Conservation (phyloP, 2,329 filamentous ascomycete species). For the Colletotrichum tabaci region DNA sequence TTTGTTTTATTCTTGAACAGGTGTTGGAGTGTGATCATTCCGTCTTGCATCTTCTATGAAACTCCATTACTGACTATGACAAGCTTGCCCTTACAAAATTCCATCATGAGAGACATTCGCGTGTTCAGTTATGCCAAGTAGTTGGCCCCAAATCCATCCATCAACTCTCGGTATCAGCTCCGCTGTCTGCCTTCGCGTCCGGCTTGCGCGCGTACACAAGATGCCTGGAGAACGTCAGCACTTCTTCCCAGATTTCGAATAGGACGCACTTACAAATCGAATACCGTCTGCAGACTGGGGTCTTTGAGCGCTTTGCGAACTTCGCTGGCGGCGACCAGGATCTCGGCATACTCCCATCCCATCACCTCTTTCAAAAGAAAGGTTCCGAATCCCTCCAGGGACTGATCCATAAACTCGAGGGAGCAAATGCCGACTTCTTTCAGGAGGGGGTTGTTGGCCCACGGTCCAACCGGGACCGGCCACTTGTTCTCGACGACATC, state of each 20-base stretch:
- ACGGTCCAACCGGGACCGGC: slow-evolving; percentile 40
- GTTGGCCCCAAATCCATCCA: too few species aligned
- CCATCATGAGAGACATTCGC: too few species aligned
- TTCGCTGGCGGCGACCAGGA: slow-evolving; percentile 45
- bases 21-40: too few species aligned
- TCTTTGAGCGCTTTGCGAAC: slow-evolving; percentile 39
- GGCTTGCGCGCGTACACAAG: slow-evolving; percentile 28
- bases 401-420: slow-evolving; percentile 45
- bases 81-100: too few species aligned
- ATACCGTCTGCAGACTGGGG: background rate
- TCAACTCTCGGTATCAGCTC: too few species aligned
- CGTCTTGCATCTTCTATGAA: too few species aligned
- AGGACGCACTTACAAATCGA: slow-evolving; percentile 20
- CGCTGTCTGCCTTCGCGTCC: background rate
- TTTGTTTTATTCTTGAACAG: too few species aligned
- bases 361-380: slow-evolving; percentile 49
- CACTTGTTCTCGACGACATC: slow-evolving; percentile 38
- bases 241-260: background rate
- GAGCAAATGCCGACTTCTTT: slow-evolving; percentile 42
- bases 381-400: slow-evolving; percentile 49
- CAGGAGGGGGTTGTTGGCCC: slow-evolving; percentile 36
- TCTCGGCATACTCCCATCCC: slow-evolving; percentile 48
- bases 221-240: slow-evolving; percentile 11
- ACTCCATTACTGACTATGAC: too few species aligned
- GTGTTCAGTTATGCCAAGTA: too few species aligned